A percentile compares a stretch with the other conserved stretches of the same genome.
These are phyloP conservation scores for Lipomyces oligophaga DNA, from an alignment of 805 yeast species.

Conservation along the genomic window DNA sequence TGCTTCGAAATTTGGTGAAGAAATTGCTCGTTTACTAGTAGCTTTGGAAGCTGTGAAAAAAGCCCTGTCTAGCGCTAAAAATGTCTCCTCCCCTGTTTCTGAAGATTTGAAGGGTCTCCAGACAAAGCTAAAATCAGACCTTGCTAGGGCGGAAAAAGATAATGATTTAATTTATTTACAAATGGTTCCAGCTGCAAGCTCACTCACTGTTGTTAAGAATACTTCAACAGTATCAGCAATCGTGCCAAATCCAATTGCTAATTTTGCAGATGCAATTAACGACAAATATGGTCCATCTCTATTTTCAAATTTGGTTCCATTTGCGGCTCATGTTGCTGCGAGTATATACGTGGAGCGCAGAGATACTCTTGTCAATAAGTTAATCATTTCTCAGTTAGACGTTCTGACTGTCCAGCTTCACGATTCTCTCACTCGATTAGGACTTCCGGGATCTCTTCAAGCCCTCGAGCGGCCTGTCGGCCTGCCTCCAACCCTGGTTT, in stretches of 20 bases:
- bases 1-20: slow-evolving; percentile 61
- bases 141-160: slow-evolving; percentile 63
- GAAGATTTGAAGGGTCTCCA: slow-evolving; percentile 54
- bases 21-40: slow-evolving; percentile 53
- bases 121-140: slow-evolving; percentile 43
- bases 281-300: slow-evolving; percentile 34
- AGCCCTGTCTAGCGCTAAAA: slow-evolving; percentile 43
- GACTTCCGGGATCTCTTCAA: slow-evolving; percentile 59
- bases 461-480: slow-evolving; percentile 52
- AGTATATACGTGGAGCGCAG: slow-evolving; percentile 67
- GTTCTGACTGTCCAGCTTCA: slow-evolving; percentile 30
- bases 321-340: slow-evolving; percentile 58
- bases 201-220: slow-evolving; percentile 44
- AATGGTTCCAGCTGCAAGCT: slow-evolving; percentile 49
- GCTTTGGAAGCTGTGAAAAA: slow-evolving; percentile 42
- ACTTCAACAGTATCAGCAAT: slow-evolving; percentile 56
- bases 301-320: slow-evolving; percentile 67
- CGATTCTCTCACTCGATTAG: slow-evolving; percentile 14
- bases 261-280: slow-evolving; percentile 34
- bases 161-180: slow-evolving; percentile 76
- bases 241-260: slow-evolving; percentile 40
- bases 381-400: slow-evolving; percentile 39
- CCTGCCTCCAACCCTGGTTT: slow-evolving; percentile 55
- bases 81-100: slow-evolving; percentile 44
- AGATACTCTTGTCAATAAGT: slow-evolving; percentile 47